Conservation (phyloP, 1,284 basidiomycete species). For the Cerrena zonata region DNA sequence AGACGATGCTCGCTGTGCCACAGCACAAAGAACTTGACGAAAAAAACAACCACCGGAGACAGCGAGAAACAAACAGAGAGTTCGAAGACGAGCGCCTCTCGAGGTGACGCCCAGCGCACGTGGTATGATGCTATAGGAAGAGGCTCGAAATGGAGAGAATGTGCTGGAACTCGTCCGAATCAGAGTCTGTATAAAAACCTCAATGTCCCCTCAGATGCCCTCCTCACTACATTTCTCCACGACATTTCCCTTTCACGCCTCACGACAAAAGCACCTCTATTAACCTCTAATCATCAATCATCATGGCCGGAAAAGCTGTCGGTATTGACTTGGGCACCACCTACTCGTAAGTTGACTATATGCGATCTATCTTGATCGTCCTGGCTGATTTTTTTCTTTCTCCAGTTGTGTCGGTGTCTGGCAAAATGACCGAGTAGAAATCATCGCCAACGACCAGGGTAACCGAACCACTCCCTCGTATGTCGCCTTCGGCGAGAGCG, state of each 20-base stretch:
- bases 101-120: slow-evolving; percentile 1
- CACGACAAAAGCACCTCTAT: slow-evolving; percentile 12
- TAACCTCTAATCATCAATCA: slow-evolving; percentile 10
- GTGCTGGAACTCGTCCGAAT: slow-evolving; percentile 11
- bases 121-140: slow-evolving; percentile 2
- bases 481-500: slow-evolving; percentile 87
- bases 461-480: slow-evolving; percentile 95
- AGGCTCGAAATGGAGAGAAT: slow-evolving; percentile 17
- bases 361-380: slow-evolving; percentile 4
- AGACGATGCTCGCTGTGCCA: neutral
- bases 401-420: slow-evolving; percentile 85
- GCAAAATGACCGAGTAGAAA: slow-evolving; percentile 98
- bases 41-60: neutral
- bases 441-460: slow-evolving; percentile 96
- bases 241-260: slow-evolving; percentile 6
- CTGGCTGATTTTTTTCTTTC: slow-evolving; percentile 7
- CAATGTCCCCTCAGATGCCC: slow-evolving; percentile 3
- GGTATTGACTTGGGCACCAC: slow-evolving; percentile 90
- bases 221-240: slow-evolving; percentile 9
- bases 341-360: slow-evolving; percentile 57
- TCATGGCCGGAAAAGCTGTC: slow-evolving; percentile 78
- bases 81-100: neutral
- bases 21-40: neutral
- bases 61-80: neutral
- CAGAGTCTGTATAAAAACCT: slow-evolving; percentile 12